Percentiles rank a stretch among this genome's conserved stretches.
Conservation (phyloP, 208 protist genomes). For the Vickermania spadyakhi region DNA sequence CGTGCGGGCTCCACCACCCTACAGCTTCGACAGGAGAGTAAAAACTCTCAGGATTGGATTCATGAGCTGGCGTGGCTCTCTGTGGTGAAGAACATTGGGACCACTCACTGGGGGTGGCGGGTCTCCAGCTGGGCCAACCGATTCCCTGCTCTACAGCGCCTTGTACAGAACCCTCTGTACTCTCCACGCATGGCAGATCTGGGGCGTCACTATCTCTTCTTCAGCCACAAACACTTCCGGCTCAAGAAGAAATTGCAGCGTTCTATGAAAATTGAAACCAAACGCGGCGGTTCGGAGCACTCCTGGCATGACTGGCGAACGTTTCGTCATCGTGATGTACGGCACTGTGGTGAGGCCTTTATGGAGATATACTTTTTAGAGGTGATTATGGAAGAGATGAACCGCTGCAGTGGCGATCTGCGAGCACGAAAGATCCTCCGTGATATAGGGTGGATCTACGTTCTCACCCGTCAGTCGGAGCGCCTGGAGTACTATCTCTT, state of each 20-base stretch:
- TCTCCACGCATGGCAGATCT: slow-evolving; percentile 80
- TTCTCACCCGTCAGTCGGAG: slow-evolving; percentile 66
- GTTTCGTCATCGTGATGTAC: slow-evolving; percentile 78
- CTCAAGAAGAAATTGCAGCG: slow-evolving; percentile 60
- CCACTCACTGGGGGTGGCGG: slow-evolving; percentile 89
- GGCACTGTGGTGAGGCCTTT: slow-evolving; percentile 85
- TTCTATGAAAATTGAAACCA: slow-evolving; percentile 72
- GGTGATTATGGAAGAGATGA: slow-evolving; percentile 71
- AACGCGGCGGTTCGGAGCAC: slow-evolving; percentile 75
- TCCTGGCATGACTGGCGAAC: slow-evolving; percentile 87
- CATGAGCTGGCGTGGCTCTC: slow-evolving; percentile 78
- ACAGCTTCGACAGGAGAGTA: slow-evolving; percentile 66
- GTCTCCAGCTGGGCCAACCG: slow-evolving; percentile 50
- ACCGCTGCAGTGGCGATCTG: slow-evolving; percentile 54
- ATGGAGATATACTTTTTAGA: slow-evolving; percentile 81
- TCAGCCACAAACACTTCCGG: slow-evolving; percentile 82
- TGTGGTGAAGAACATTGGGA: slow-evolving; percentile 75
- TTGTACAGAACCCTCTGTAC: slow-evolving; percentile 85
- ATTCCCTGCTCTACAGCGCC: slow-evolving; percentile 55
- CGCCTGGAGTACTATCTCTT: slow-evolving; percentile 67
- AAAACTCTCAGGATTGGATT: slow-evolving; percentile 61
- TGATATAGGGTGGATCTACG: slow-evolving; percentile 85
- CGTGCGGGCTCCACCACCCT: slow-evolving; percentile 30
- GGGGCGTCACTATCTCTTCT: slow-evolving; percentile 82
- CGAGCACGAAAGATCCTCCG: slow-evolving; percentile 75